Percentiles rank a stretch among this genome's conserved stretches.
phyloP scores from a whole-genome alignment of 176 grass and related monocot species.

The Eleusine coracana region DNA sequence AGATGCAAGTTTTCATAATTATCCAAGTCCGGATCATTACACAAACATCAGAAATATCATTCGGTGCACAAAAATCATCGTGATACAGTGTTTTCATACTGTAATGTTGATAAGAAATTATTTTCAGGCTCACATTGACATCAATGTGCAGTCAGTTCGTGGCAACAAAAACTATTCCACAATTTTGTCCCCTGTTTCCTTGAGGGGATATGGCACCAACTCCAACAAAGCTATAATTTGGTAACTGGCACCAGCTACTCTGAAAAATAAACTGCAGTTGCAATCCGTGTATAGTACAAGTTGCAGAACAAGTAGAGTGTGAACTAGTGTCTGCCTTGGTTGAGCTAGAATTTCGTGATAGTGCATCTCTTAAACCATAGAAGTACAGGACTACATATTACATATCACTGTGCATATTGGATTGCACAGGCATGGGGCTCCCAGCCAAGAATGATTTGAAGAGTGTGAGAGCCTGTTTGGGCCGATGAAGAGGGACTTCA shows the following conservation, averaged over 20 bases:
- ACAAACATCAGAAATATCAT: constrained; percentile 5
- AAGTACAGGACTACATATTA: constrained; percentile 20
- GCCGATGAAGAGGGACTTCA: constrained; percentile 87
- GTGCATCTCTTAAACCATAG: constrained; percentile 9
- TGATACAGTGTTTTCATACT: not conserved
- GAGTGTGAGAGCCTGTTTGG: constrained; percentile 82
- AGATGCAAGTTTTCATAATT: constrained; percentile 6
- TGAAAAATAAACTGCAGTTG: constrained; percentile 27
- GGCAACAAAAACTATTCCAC: constrained; percentile 15
- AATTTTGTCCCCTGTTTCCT: constrained; percentile 16
- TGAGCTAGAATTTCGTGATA: not conserved
- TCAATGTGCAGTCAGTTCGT: not conserved
- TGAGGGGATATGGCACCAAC: not conserved
- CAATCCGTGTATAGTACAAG: constrained; percentile 2
- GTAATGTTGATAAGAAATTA: not conserved
- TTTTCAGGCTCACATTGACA: constrained; percentile 23
- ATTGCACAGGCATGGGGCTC: constrained; percentile 65
- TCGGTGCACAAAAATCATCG: not conserved
- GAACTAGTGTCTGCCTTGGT: constrained; percentile 10
- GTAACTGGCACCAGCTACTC: constrained; percentile 17
- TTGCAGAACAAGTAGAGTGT: not conserved
- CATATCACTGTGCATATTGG: constrained; percentile 53
- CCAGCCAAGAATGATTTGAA: constrained; percentile 84
- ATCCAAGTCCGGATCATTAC: not conserved
- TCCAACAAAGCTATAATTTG: constrained; percentile 17